phyloP scores from a whole-genome alignment of 768 basidiomycete genomes.

The Wakefieldia striispora region DNA sequence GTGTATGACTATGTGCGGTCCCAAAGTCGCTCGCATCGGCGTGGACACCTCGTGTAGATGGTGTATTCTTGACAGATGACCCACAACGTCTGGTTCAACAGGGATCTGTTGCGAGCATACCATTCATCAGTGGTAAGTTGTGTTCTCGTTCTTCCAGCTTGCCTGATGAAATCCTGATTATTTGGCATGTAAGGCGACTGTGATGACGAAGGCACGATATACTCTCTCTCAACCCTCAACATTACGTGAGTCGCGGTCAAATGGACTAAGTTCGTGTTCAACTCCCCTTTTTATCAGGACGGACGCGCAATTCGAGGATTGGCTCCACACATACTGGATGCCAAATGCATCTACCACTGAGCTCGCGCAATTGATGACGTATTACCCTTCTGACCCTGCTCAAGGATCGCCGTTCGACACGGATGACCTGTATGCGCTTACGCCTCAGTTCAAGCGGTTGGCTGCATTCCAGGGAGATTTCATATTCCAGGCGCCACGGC shows the following conservation, averaged over 20 bases:
- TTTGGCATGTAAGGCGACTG: constrained; percentile 20
- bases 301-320: constrained; percentile 26
- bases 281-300: constrained; percentile 18
- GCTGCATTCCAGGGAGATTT: constrained; percentile 51
- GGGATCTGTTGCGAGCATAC: constrained; percentile 23
- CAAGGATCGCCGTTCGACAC: constrained; percentile 57
- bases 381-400: constrained; percentile 39
- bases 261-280: too few species aligned
- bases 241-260: constrained; percentile 37
- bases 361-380: constrained; percentile 24
- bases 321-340: constrained; percentile 30
- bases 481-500: constrained; percentile 48
- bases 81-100: constrained; percentile 32
- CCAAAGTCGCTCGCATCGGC: constrained; percentile 26
- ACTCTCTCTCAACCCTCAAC: constrained; percentile 45
- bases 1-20: neutral
- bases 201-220: constrained; percentile 45
- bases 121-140: constrained; percentile 22
- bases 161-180: too few species aligned
- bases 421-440: constrained; percentile 39
- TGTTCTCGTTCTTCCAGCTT: constrained; percentile 7
- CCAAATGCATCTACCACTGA: constrained; percentile 23
- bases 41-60: constrained; percentile 39
- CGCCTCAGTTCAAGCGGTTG: constrained; percentile 50
- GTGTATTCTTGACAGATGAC: constrained; percentile 34